These are phyloP conservation scores for Alternaria solani DNA, from an alignment of 2,329 filamentous ascomycete species.

Conservation along the genomic window DNA sequence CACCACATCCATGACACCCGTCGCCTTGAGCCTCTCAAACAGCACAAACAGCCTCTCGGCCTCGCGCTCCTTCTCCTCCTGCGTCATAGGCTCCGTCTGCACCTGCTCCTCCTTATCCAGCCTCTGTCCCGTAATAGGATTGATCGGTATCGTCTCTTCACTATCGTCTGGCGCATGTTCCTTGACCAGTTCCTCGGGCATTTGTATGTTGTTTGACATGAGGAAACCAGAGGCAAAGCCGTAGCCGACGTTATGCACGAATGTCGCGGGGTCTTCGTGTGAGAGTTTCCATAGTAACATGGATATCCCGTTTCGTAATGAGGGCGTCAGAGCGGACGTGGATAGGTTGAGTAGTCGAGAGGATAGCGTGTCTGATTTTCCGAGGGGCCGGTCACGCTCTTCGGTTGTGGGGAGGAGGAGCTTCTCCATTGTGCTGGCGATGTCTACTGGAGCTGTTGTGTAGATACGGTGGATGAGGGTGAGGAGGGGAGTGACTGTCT, in stretches of 20 bases:
- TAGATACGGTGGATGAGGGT: slow-evolving; percentile 76
- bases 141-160: slow-evolving; percentile 61
- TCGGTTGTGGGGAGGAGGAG: slow-evolving; percentile 77
- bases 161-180: slow-evolving; percentile 53
- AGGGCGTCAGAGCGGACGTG: slow-evolving; percentile 74
- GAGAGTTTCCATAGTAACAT: slow-evolving; percentile 88
- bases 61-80: slow-evolving; percentile 90
- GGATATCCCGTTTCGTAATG: slow-evolving; percentile 77
- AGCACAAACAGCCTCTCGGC: slow-evolving; percentile 89
- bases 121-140: slow-evolving; percentile 88
- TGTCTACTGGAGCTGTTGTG: slow-evolving; percentile 69
- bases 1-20: slow-evolving; percentile 77
- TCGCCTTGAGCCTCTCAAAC: slow-evolving; percentile 82
- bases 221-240: slow-evolving; percentile 92
- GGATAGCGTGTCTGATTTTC: slow-evolving; percentile 75
- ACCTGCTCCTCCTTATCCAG: slow-evolving; percentile 70
- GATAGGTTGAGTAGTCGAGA: slow-evolving; percentile 80
- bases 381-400: slow-evolving; percentile 80
- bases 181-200: slow-evolving; percentile 73
- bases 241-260: slow-evolving; percentile 92
- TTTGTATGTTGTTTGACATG: slow-evolving; percentile 80
- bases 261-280: slow-evolving; percentile 76
- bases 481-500: slow-evolving; percentile 74
- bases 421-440: slow-evolving; percentile 69
- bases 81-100: slow-evolving; percentile 76